A percentile compares a stretch with the other conserved stretches of the same genome.
These are phyloP conservation scores for Sisymbrium irio DNA, from an alignment of 345 rosid species.

Conservation along the genomic window DNA sequence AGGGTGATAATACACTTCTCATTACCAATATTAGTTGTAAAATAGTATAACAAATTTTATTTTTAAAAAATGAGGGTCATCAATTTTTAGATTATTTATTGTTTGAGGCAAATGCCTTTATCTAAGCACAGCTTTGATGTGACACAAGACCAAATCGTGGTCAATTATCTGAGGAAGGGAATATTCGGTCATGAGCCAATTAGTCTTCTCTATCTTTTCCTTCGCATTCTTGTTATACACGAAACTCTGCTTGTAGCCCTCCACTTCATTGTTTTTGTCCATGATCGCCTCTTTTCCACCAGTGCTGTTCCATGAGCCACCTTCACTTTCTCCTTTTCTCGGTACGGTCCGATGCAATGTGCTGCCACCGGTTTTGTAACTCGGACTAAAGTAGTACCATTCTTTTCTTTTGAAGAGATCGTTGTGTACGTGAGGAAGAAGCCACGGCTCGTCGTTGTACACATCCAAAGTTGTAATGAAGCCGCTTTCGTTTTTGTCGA, in stretches of 20 bases:
- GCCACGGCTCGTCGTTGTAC: conserved; percentile 6
- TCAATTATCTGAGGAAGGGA: not conserved
- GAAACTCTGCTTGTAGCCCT: not conserved
- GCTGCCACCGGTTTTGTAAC: not conserved
- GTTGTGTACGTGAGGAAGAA: not conserved
- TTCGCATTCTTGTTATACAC: not conserved
- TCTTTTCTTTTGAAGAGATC: not conserved
- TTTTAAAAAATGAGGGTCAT: no score
- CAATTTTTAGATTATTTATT: no score
- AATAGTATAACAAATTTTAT: no score
- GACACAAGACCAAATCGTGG: not conserved
- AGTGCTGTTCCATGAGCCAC: not conserved
- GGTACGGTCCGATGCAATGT: not conserved
- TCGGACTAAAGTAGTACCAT: conserved; percentile 7
- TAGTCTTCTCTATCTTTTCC: not conserved
- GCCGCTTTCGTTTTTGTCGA: not conserved
- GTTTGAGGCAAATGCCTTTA: no score
- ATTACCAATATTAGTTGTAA: no score
- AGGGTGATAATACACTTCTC: no score
- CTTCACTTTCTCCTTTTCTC: not conserved
- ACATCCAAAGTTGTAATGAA: conserved; percentile 7
- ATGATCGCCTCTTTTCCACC: not conserved
- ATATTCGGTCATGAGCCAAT: not conserved
- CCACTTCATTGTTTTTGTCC: not conserved
- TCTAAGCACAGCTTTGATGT: not conserved